Evolutionary conservation across 2,329 filamentous ascomycete genomes (phyloP).

Genomic region (Tolypocladium inflatum): DNA sequence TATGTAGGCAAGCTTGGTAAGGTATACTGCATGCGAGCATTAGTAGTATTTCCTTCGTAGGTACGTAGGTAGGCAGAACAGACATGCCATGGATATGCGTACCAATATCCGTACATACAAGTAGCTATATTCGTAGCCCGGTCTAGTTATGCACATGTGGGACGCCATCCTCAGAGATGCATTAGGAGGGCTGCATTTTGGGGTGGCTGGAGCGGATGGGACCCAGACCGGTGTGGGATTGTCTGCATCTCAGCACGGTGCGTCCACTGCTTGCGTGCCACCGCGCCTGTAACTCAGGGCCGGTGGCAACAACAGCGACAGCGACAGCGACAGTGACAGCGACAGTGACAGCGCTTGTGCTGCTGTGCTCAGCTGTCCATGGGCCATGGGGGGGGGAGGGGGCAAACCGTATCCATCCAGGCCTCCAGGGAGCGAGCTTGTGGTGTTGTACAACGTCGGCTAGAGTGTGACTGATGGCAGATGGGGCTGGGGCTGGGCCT

Average conservation of each 20-base stretch:
- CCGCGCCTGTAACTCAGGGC: background rate
- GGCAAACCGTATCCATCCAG: background rate
- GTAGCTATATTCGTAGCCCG: background rate
- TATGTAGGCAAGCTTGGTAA: too few relatives aligned
- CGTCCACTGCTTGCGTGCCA: background rate
- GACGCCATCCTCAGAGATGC: background rate
- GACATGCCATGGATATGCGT: background rate
- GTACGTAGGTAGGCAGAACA: background rate
- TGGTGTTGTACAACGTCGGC: background rate
- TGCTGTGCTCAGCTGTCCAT: background rate
- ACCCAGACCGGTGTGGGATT: conserved; percentile 3
- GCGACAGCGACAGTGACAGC: background rate
- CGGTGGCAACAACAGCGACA: background rate
- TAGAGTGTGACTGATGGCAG: background rate
- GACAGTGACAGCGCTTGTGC: background rate
- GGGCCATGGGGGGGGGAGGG: background rate
- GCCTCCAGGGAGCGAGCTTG: background rate
- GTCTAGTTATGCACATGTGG: background rate
- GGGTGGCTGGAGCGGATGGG: background rate
- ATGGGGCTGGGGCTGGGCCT: background rate
- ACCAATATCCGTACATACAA: background rate
- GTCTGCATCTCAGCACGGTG: background rate
- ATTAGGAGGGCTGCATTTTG: background rate
- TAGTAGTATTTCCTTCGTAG: background rate
- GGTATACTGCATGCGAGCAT: background rate